A percentile compares a stretch with the other conserved stretches of the same genome.
These are phyloP conservation scores for Neonectria magnoliae DNA, from an alignment of 2,329 filamentous ascomycete species.

Conservation along the genomic window DNA sequence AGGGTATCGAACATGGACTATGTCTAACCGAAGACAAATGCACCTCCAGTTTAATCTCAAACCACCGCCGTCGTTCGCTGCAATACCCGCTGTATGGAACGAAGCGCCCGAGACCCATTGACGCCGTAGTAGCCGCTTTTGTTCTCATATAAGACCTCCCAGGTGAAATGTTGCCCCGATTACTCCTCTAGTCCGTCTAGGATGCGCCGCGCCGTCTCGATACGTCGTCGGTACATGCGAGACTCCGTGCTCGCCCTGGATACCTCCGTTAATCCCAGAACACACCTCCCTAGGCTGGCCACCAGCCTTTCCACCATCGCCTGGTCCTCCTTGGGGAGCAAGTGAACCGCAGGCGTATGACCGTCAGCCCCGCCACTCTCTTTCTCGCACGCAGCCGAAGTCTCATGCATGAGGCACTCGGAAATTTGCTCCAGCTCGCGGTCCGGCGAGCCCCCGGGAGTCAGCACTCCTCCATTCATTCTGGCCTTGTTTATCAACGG, in stretches of 20 bases:
- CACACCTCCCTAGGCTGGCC: slow-evolving; percentile 68
- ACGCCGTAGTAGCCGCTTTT: slow-evolving; percentile 27
- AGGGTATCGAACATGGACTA: slow-evolving; percentile 44
- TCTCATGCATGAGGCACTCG: slow-evolving; percentile 60
- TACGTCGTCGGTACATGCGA: slow-evolving; percentile 72
- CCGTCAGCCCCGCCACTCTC: slow-evolving; percentile 42
- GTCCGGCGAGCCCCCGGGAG: slow-evolving; percentile 58
- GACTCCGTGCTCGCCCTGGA: slow-evolving; percentile 66
- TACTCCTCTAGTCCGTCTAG: slow-evolving; percentile 73
- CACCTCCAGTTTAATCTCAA: slow-evolving; percentile 39
- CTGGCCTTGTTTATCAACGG: slow-evolving; percentile 66
- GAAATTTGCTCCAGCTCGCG: slow-evolving; percentile 59
- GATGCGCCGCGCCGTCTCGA: slow-evolving; percentile 78
- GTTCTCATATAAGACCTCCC: not conserved
- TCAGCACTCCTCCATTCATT: slow-evolving; percentile 57
- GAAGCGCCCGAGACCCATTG: slow-evolving; percentile 29
- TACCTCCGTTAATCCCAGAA: slow-evolving; percentile 66
- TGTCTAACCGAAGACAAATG: slow-evolving; percentile 36
- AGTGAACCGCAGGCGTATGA: slow-evolving; percentile 56
- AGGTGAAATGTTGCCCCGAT: slow-evolving; percentile 18
- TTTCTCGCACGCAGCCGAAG: slow-evolving; percentile 53
- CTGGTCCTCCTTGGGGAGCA: slow-evolving; percentile 66
- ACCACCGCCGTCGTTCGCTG: slow-evolving; percentile 22
- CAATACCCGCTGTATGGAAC: slow-evolving; percentile 21
- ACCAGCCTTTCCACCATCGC: slow-evolving; percentile 68